These are phyloP conservation scores for Blastobotrys arbuscula DNA, from an alignment of 1,139 yeast species.

Conservation along the genomic window DNA sequence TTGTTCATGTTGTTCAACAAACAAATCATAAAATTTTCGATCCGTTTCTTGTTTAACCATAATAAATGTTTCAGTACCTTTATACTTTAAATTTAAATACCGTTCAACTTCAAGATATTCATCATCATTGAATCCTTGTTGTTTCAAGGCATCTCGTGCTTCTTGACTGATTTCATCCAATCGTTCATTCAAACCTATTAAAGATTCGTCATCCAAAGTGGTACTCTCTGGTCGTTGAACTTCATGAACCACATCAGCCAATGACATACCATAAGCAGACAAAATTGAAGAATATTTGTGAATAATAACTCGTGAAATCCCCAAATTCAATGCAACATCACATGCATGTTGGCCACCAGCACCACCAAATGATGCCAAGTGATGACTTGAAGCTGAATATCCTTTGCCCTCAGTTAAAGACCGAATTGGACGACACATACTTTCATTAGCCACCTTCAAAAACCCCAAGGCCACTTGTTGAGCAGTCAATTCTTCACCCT, in stretches of 20 bases:
- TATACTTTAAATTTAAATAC: constrained; percentile 71
- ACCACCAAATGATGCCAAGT: constrained; percentile 48
- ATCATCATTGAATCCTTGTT: constrained; percentile 43
- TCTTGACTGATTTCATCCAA: constrained; percentile 35
- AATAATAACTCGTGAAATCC: constrained; percentile 40
- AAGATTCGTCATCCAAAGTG: constrained; percentile 33
- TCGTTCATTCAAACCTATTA: constrained; percentile 32
- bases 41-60: constrained; percentile 46
- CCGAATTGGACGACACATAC: constrained; percentile 50
- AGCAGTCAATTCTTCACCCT: constrained; percentile 31
- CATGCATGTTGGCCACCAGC: constrained; percentile 53
- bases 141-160: constrained; percentile 36
- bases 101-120: constrained; percentile 46
- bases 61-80: constrained; percentile 82
- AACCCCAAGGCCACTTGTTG: constrained; percentile 49
- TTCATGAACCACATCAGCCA: constrained; percentile 53
- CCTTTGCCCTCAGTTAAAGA: constrained; percentile 49
- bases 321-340: constrained; percentile 42
- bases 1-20: constrained; percentile 48
- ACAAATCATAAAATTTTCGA: constrained; percentile 35
- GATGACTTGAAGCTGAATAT: constrained; percentile 38
- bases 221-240: constrained; percentile 49
- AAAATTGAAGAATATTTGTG: constrained; percentile 47
- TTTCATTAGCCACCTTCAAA: constrained; percentile 45
- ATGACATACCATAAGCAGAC: constrained; percentile 49